These are phyloP conservation scores for Cryphonectria radicalis DNA, from an alignment of 2,329 filamentous ascomycete species.

Conservation along the genomic window DNA sequence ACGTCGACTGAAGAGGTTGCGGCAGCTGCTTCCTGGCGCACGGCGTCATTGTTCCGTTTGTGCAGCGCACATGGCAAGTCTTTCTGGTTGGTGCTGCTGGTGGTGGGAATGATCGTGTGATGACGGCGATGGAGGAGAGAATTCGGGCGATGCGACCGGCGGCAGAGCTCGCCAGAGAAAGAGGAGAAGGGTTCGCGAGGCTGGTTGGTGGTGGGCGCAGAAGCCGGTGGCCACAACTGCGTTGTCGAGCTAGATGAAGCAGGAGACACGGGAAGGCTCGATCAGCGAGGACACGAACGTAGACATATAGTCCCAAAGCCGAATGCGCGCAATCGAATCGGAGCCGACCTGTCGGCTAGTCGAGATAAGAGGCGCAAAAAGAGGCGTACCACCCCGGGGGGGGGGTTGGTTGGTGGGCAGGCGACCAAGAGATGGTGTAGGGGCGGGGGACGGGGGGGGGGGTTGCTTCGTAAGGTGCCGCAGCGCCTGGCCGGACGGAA, in stretches of 20 bases:
- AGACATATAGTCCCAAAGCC: slow-evolving; percentile 8
- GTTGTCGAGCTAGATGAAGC: slow-evolving; percentile 9
- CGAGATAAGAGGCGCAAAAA: slow-evolving; percentile 21
- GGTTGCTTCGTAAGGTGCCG: not conserved
- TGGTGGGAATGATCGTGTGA: not conserved
- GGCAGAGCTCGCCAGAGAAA: not conserved
- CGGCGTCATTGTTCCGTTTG: slow-evolving; percentile 29
- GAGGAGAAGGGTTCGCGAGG: slow-evolving; percentile 4
- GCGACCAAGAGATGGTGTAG: slow-evolving; percentile 16
- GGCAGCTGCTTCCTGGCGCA: slow-evolving; percentile 24
- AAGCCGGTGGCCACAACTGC: slow-evolving; percentile 17
- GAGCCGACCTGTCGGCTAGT: slow-evolving; percentile 20
- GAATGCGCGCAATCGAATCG: not conserved
- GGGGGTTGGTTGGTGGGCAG: slow-evolving; percentile 24
- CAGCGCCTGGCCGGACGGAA: not conserved
- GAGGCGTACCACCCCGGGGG: slow-evolving; percentile 16
- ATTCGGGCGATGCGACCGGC: not conserved
- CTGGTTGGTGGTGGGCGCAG: not conserved
- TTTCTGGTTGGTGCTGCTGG: not conserved
- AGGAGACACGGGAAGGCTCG: slow-evolving; percentile 16
- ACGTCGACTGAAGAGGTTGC: slow-evolving; percentile 29
- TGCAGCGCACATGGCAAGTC: slow-evolving; percentile 27
- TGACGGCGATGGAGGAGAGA: not conserved
- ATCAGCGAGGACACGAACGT: slow-evolving; percentile 12
- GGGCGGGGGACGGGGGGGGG: not conserved